Conservation (phyloP, 495 filamentous ascomycete genomes). For the Cenococcum geophilum region DNA sequence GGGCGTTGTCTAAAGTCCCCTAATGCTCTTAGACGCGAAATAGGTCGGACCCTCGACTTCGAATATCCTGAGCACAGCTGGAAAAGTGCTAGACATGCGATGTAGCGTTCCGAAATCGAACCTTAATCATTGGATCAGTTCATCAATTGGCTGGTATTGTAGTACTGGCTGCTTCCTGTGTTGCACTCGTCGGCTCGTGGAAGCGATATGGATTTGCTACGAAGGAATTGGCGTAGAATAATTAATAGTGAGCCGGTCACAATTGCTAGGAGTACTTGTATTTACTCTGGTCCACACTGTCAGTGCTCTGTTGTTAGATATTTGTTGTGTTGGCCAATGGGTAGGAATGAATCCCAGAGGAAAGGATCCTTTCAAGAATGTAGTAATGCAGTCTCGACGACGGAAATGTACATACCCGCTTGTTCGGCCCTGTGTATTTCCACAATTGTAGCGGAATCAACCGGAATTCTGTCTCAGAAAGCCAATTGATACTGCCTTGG, state of each 20-base stretch:
- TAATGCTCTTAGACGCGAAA: no score
- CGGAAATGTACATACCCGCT: constrained; percentile 22
- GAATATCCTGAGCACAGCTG: neutral
- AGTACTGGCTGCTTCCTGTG: neutral
- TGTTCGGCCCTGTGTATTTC: constrained; percentile 5
- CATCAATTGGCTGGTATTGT: neutral
- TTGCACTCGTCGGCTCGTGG: neutral
- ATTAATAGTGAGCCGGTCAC: constrained; percentile 1
- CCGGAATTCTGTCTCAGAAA: constrained; percentile 15
- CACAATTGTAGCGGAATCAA: constrained; percentile 7
- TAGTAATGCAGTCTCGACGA: constrained; percentile 7
- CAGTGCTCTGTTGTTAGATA: constrained; percentile 13
- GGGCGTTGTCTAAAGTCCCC: neutral
- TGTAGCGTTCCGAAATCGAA: constrained; percentile 1
- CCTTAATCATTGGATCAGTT: neutral
- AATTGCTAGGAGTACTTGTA: constrained; percentile 2
- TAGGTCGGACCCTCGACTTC: no score
- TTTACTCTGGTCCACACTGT: constrained; percentile 11
- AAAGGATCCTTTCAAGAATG: constrained; percentile 24
- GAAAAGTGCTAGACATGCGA: constrained; percentile 17
- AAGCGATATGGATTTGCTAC: neutral
- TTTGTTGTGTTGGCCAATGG: constrained; percentile 17
- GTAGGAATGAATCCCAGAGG: constrained; percentile 17
- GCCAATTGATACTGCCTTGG: constrained; percentile 12
- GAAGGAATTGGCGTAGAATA: neutral